Conservation (phyloP, 345 rosid genomes). For the Reutealis trisperma region DNA sequence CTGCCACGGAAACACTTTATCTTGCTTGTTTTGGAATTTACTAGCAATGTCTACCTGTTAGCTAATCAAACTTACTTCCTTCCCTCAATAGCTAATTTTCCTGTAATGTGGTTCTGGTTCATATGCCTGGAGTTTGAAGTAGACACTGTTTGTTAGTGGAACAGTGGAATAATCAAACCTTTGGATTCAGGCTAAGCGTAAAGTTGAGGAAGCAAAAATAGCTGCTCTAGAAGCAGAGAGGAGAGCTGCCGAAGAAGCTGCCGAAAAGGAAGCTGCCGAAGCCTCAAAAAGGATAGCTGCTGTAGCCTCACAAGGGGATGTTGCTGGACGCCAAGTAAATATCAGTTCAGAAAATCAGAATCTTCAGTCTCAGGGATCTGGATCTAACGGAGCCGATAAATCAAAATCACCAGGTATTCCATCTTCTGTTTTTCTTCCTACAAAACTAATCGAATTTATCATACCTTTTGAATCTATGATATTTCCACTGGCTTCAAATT, state of each 20-base stretch:
- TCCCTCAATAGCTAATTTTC: too few relatives aligned
- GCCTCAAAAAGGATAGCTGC: conserved; percentile 32
- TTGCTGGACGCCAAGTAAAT: conserved; percentile 17
- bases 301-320: conserved; percentile 32
- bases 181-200: conserved; percentile 57
- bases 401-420: conserved; percentile 42
- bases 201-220: conserved; percentile 76
- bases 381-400: conserved; percentile 31
- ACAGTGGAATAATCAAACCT: neutral
- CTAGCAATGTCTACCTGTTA: too few relatives aligned
- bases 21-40: too few relatives aligned
- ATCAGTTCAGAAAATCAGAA: conserved; percentile 29
- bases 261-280: conserved; percentile 57
- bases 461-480: neutral
- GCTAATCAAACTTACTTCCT: too few relatives aligned
- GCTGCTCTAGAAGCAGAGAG: conserved; percentile 67
- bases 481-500: neutral
- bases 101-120: neutral
- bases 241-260: conserved; percentile 63
- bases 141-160: neutral
- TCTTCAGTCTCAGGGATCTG: conserved; percentile 32
- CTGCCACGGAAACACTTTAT: too few relatives aligned
- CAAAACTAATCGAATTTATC: neutral
- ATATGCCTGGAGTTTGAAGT: neutral
- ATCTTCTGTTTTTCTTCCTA: neutral